Evolutionary conservation across 306 rosid genomes (phyloP).

Genomic region (Cicer pinnatifidum): DNA sequence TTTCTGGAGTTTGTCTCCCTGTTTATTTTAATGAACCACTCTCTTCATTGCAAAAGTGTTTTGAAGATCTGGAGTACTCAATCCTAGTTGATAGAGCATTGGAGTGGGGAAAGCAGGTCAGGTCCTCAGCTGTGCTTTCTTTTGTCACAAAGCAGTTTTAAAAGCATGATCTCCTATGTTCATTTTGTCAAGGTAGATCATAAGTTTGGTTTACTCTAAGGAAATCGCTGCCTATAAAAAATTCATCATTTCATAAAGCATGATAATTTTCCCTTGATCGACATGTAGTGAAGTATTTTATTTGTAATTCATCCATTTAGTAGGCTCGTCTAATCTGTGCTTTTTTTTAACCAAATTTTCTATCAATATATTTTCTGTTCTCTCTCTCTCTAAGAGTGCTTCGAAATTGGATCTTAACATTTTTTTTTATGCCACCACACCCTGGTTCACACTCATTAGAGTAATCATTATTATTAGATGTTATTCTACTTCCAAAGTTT

Average conservation of each 20-base stretch:
- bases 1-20: conserved; percentile 99
- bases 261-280: conserved; percentile 27
- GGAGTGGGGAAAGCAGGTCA: conserved; percentile 98
- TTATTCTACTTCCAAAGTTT: not conserved
- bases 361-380: not conserved
- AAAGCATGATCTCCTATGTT: conserved; percentile 53
- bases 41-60: conserved; percentile 95
- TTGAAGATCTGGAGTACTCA: conserved; percentile 97
- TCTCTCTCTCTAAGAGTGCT: not conserved
- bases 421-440: not conserved
- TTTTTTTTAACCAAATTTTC: conserved; percentile 5
- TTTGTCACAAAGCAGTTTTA: conserved; percentile 55
- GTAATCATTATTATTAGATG: not conserved
- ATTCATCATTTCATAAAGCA: conserved; percentile 9
- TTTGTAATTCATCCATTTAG: conserved; percentile 22
- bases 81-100: conserved; percentile 88
- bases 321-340: conserved; percentile 18
- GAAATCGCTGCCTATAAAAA: conserved; percentile 31
- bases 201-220: conserved; percentile 44
- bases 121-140: conserved; percentile 58
- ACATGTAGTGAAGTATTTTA: conserved; percentile 4
- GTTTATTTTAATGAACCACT: conserved; percentile 99
- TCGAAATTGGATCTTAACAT: conserved; percentile 11
- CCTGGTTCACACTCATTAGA: conserved; percentile 8
- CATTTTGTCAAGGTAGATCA: conserved; percentile 52